These are phyloP conservation scores for Neopestalotiopsis sp. DNA, from an alignment of 2,329 filamentous ascomycete species.

Conservation along the genomic window DNA sequence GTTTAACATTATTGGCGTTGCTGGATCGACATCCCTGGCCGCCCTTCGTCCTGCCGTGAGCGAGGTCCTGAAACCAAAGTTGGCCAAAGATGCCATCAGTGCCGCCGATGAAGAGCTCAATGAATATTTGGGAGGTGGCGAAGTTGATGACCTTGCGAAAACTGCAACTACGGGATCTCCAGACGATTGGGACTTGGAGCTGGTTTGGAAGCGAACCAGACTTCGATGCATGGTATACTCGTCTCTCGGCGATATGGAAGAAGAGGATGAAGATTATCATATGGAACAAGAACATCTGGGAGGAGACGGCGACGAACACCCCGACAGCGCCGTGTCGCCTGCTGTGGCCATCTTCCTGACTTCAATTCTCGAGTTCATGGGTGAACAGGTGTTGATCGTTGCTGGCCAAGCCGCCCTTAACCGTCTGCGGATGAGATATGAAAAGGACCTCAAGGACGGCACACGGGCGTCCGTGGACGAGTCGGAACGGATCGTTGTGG, in stretches of 20 bases:
- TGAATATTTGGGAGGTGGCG: constrained; percentile 82
- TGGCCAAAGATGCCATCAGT: constrained; percentile 83
- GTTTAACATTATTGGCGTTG: constrained; percentile 83
- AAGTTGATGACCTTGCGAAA: constrained; percentile 72
- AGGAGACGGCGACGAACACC: constrained; percentile 58
- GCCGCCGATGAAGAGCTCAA: constrained; percentile 86
- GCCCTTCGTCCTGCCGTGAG: constrained; percentile 81
- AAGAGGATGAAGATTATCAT: constrained; percentile 92
- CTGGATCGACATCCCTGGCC: constrained; percentile 78
- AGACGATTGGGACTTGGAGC: constrained; percentile 84
- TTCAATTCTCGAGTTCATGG: constrained; percentile 91
- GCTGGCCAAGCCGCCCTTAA: constrained; percentile 84
- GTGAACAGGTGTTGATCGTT: constrained; percentile 87
- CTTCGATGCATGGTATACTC: constrained; percentile 98
- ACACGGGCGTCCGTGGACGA: constrained; percentile 51
- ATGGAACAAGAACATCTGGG: constrained; percentile 81
- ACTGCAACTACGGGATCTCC: constrained; percentile 56
- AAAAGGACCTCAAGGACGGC: constrained; percentile 64
- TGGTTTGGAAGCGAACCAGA: constrained; percentile 92
- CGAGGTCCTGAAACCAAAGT: constrained; percentile 86
- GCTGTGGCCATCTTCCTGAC: constrained; percentile 95
- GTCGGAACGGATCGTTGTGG: constrained; percentile 76
- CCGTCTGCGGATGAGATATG: constrained; percentile 63
- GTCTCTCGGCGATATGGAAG: constrained; percentile 93
- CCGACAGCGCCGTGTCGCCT: constrained; percentile 78